Evolutionary conservation across 441 rosid genomes (phyloP), one percentile per base, ranked within the genome.

Genomic region (Syzygium syzygioides): DNA sequence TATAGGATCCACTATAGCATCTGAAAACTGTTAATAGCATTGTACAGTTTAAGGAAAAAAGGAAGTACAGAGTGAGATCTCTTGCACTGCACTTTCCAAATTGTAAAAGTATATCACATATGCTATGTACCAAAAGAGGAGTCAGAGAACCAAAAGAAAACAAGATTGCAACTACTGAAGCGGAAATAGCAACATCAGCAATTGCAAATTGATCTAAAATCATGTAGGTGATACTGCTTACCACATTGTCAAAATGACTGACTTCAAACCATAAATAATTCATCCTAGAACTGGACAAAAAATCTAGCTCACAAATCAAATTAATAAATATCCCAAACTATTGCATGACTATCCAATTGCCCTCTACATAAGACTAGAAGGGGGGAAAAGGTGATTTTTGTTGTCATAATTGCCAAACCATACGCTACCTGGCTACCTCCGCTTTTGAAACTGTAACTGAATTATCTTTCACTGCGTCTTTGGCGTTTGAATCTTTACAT

Each of bases 401-500:
- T 76, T 41, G 83, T 41, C 83, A 34, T 48, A 41, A 76, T 52
- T 76, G 83, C 83, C 83, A 23, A 76, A 76, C 52, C 52, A 41
- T 76, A 41, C n/a, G 23, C 52, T 76, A 76, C 83, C 10, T 41
- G 83, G 83, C 52, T 2, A 41, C 52, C 52, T 76, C 83, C 0
- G 52, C n/a, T 45, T 76, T 76, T 41, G 52, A 76, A 52, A 41
- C 83, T 4, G 50, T 76, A 23, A 41, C 83, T 76, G n/a, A 76
- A 41, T 23, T 76, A 41, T 76, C 90, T 53, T 85, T 96, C 94
- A 96, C 93, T 94, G 96, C 26, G 91, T 52, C 90, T 97, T 97
- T 3, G 95, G 96, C 92, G 96, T 96, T 89, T 94, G 92, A 85
- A 96, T 94, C 94, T 93, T 95, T 90, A 97, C 95, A 68, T 95